Conservation (phyloP, 2,329 filamentous ascomycete genomes). For the Exophiala phaeomuriformis region DNA sequence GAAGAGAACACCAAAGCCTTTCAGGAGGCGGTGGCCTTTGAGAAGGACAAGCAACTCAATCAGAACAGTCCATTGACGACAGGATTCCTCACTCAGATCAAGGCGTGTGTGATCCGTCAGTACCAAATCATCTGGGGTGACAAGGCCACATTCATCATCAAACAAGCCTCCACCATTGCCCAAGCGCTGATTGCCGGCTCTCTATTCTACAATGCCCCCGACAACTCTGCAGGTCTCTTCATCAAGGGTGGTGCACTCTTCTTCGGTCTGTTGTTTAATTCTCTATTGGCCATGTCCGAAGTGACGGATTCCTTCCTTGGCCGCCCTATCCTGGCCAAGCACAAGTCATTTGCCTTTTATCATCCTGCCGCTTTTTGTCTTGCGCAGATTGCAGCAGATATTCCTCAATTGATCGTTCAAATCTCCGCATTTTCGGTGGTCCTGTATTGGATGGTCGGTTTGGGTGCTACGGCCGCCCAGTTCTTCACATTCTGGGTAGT, state of each 20-base stretch:
- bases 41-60: constrained; percentile 50
- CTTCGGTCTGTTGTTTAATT: constrained; percentile 55
- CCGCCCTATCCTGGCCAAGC: constrained; percentile 53
- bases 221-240: constrained; percentile 54
- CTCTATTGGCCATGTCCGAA: constrained; percentile 57
- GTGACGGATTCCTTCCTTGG: constrained; percentile 57
- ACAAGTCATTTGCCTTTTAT: constrained; percentile 51
- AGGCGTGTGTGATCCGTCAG: constrained; percentile 50
- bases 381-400: constrained; percentile 43
- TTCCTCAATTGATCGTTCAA: constrained; percentile 53
- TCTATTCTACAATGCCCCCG: constrained; percentile 58
- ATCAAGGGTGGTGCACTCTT: constrained; percentile 58
- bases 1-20: constrained; percentile 49
- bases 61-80: constrained; percentile 51
- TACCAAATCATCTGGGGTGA: constrained; percentile 62
- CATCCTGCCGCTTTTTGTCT: constrained; percentile 45
- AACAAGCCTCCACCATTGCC: constrained; percentile 50
- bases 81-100: constrained; percentile 49
- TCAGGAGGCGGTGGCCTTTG: constrained; percentile 43
- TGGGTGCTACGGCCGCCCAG: constrained; percentile 44
- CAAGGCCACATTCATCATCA: constrained; percentile 57
- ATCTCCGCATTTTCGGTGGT: constrained; percentile 52
- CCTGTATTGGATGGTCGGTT: constrained; percentile 57
- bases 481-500: constrained; percentile 58
- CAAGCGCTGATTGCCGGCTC: constrained; percentile 59